Evolutionary conservation across 352 stramenopile species (phyloP).

Genomic region (Globisporangium cederbergense): DNA sequence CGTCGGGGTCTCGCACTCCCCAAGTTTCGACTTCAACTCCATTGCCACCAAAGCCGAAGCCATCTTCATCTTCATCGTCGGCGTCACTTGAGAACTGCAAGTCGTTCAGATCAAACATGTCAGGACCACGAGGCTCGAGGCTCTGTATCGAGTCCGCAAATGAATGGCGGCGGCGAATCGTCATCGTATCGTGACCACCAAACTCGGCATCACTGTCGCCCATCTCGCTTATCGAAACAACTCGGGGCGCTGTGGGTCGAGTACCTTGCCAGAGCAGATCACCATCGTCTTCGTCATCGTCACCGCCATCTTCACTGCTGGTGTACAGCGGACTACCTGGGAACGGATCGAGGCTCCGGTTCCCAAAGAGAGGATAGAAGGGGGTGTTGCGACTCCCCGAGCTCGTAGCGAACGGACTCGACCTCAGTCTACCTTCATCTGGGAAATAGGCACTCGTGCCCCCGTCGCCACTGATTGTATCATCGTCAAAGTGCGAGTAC

Average conservation of each 20-base stretch:
- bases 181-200: neutral
- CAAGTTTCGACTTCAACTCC: slow-evolving; percentile 20
- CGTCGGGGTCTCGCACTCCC: slow-evolving; percentile 18
- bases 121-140: neutral
- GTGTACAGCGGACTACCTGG: slow-evolving; percentile 26
- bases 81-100: slow-evolving; percentile 13
- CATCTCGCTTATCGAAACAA: slow-evolving; percentile 13
- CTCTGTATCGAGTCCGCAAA: neutral
- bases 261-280: neutral
- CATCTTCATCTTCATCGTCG: slow-evolving; percentile 18
- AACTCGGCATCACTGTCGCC: slow-evolving; percentile 8
- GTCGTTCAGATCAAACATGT: slow-evolving; percentile 19
- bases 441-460: neutral
- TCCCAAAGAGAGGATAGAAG: slow-evolving; percentile 3
- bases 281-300: slow-evolving; percentile 5
- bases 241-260: neutral
- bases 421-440: neutral
- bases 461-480: neutral
- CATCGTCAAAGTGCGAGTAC: slow-evolving; percentile 6
- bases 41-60: slow-evolving; percentile 1
- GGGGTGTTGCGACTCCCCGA: neutral
- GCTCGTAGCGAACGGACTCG: slow-evolving; percentile 10
- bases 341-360: slow-evolving; percentile 18
- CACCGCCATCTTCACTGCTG: slow-evolving; percentile 21
- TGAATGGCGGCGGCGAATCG: neutral